Evolutionary conservation across 2,329 filamentous ascomycete species (phyloP), one percentile per base, ranked within the genome.

Genomic region (Talaromyces sp.): DNA sequence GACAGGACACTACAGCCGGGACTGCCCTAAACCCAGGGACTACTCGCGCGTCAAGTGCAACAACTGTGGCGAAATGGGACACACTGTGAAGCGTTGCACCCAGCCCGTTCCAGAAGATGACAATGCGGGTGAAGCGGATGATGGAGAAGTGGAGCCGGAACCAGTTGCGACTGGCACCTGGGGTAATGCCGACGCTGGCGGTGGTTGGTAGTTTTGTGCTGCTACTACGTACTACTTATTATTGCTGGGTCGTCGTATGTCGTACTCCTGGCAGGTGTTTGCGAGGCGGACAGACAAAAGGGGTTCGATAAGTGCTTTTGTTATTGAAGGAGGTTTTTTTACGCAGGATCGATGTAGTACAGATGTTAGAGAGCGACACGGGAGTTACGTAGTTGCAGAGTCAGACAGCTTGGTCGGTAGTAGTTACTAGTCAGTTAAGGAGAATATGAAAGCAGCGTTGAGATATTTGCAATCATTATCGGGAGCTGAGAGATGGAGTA

Each of bases 51-150:
- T 80, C 26, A 73, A 77, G 60, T 80, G 78, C 65, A 77, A 72
- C 63, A 75, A 75, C 31, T 80, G 78, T 54, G 72, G 73, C 12
- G 73, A 79, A 57, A 77, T 77, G 71, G 77, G 77, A n/a, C 77
- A 79, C 56, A 78, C 75, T 17, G 56, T 72, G 53, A 71, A 64
- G 41, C 74, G 75, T 61, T 79, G 77, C 71, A 63, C 67, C 12
- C 66, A 71, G 58, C 68, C 71, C 12, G 57, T 61, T 3, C 60
- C 64, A 55, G 50, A 61, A 27, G 65, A 67, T 54, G 62, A 57
- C 57, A 66, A 59, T 50, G 61, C 51, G 50, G 63, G 58, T 50
- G 51, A 32, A 51, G 27, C 27, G 27, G 53, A 38, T 17, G 19
- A 35, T 29, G 52, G 14, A 14, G 52, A 46, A 19, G 43, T 24